phyloP scores from a whole-genome alignment of 306 rosid genomes.

The Geum urbanum region DNA sequence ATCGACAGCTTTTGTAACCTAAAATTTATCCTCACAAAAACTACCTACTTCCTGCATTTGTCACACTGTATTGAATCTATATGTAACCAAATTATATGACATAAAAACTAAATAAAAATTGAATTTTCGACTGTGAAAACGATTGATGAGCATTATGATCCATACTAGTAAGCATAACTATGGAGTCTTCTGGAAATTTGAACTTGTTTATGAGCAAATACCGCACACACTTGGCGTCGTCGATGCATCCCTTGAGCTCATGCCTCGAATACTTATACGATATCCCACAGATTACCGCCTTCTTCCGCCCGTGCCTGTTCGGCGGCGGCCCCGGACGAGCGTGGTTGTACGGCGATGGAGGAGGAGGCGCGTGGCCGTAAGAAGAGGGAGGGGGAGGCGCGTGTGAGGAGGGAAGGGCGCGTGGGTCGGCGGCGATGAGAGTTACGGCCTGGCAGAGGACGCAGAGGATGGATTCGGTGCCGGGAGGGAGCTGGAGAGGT shows the following conservation, averaged over 20 bases:
- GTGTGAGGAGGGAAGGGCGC: conserved; percentile 31
- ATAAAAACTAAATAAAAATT: neutral
- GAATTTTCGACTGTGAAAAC: neutral
- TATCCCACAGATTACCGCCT: conserved; percentile 84
- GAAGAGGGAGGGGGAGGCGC: conserved; percentile 21
- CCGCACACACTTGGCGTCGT: conserved; percentile 91
- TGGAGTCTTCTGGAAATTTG: conserved; percentile 68
- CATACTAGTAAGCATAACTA: conserved; percentile 91
- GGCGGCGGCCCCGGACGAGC: conserved; percentile 65
- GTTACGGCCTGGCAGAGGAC: conserved; percentile 79
- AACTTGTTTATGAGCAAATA: conserved; percentile 72
- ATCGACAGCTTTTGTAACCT: too few relatives aligned
- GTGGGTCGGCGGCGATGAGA: conserved; percentile 64
- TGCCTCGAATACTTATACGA: conserved; percentile 73
- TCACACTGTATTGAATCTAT: too few relatives aligned
- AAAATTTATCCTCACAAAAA: neutral
- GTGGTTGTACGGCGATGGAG: conserved; percentile 54
- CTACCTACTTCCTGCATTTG: too few relatives aligned
- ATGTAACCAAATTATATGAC: neutral
- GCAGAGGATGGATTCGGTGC: conserved; percentile 79
- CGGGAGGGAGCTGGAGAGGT: conserved; percentile 72
- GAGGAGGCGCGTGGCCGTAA: conserved; percentile 23
- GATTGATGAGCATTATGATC: neutral
- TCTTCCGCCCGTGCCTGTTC: conserved; percentile 73
- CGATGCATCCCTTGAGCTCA: conserved; percentile 91